These are phyloP conservation scores for Epichloe sp. DNA, from an alignment of 2,329 filamentous ascomycete species.

Conservation along the genomic window DNA sequence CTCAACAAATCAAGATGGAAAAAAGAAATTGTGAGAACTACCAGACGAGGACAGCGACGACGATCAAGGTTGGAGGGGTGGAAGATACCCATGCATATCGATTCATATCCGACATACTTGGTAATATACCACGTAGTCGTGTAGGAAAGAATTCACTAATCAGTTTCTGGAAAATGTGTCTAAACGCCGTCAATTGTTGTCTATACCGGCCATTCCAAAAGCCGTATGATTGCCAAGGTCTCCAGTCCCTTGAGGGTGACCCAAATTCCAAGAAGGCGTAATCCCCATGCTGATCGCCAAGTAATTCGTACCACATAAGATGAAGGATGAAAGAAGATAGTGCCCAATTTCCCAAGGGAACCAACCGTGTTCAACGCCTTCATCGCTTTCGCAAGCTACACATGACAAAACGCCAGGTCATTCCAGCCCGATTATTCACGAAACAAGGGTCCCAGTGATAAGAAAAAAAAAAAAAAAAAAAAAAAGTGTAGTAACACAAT, in stretches of 20 bases:
- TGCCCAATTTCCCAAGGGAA: not conserved
- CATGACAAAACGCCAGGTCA: not conserved
- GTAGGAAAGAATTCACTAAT: too few relatives aligned
- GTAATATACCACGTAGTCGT: too few relatives aligned
- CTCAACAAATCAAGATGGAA: too few relatives aligned
- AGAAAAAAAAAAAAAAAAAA: not conserved
- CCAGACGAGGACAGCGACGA: too few relatives aligned
- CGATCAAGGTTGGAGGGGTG: too few relatives aligned
- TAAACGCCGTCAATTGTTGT: slow-evolving; percentile 1
- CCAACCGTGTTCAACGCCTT: not conserved
- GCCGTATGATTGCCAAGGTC: too few relatives aligned
- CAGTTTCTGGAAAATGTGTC: too few relatives aligned
- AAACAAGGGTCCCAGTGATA: not conserved
- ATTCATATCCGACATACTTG: too few relatives aligned
- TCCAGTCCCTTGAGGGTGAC: too few relatives aligned
- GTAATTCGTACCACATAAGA: not conserved
- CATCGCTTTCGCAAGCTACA: slow-evolving; percentile 3
- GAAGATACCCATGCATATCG: too few relatives aligned
- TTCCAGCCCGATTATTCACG: not conserved
- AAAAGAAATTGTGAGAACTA: too few relatives aligned
- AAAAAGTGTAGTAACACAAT: not conserved
- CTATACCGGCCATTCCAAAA: not conserved
- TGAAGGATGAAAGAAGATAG: not conserved
- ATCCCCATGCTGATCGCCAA: not conserved
- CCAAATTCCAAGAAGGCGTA: not conserved